phyloP scores from a whole-genome alignment of 192 early-diverging fungal genomes.

The Umbelopsis isabellina region DNA sequence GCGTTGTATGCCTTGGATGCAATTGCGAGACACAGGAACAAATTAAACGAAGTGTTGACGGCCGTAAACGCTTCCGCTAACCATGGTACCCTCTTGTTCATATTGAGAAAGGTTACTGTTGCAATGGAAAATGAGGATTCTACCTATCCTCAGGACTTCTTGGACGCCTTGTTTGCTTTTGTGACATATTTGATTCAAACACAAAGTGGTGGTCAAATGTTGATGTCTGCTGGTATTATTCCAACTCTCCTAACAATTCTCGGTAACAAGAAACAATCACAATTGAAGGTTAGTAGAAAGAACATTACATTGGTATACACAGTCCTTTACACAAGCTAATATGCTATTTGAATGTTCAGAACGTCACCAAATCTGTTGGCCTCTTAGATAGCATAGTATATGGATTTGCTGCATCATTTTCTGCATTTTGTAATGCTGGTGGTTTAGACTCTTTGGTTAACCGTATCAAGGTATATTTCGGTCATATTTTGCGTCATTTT shows the following conservation, averaged over 20 bases:
- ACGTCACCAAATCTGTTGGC: conserved; percentile 71
- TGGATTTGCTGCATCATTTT: conserved; percentile 73
- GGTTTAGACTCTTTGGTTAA: conserved; percentile 79
- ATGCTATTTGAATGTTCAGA: conserved; percentile 39
- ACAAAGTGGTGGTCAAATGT: conserved; percentile 84
- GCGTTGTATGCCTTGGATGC: conserved; percentile 84
- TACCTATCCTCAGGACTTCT: conserved; percentile 66
- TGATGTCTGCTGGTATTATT: conserved; percentile 90
- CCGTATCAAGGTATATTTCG: conserved; percentile 67
- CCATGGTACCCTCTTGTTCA: conserved; percentile 87
- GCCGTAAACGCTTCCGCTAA: conserved; percentile 92
- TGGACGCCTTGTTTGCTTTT: conserved; percentile 84
- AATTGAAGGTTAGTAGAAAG: conserved; percentile 57
- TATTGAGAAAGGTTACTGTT: conserved; percentile 74
- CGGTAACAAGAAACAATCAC: conserved; percentile 57
- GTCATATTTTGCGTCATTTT: neutral
- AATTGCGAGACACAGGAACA: conserved; percentile 76
- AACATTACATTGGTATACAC: too few relatives aligned
- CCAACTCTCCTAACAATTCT: conserved; percentile 77
- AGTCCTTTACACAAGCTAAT: neutral
- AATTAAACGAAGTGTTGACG: conserved; percentile 78
- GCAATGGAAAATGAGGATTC: conserved; percentile 42
- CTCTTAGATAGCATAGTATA: conserved; percentile 85
- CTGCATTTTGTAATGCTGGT: conserved; percentile 79
- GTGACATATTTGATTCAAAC: conserved; percentile 78